Evolutionary conservation across 2,329 filamentous ascomycete genomes (phyloP).

Genomic region (Aspergillus neoniger): DNA sequence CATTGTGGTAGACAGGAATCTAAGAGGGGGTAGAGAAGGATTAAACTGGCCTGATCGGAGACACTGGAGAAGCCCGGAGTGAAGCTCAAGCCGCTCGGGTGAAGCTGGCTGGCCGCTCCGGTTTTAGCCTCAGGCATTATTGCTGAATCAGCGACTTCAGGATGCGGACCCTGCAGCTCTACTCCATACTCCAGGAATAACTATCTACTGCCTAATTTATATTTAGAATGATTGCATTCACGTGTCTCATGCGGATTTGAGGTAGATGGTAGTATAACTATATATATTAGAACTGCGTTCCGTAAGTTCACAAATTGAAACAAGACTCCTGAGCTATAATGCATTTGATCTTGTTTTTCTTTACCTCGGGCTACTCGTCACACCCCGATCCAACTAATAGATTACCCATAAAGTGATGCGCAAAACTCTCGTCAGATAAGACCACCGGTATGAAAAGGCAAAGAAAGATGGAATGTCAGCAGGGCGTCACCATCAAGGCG

Average conservation of each 20-base stretch:
- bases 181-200: not conserved
- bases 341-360: not conserved
- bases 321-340: not conserved
- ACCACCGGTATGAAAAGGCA: not conserved
- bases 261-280: too few relatives aligned
- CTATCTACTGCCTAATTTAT: not conserved
- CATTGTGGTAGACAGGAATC: conserved; percentile 30
- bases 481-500: not conserved
- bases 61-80: conserved; percentile 15
- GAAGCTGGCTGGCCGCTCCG: conserved; percentile 17
- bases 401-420: not conserved
- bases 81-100: conserved; percentile 20
- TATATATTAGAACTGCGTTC: too few relatives aligned
- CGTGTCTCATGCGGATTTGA: too few relatives aligned
- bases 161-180: not conserved
- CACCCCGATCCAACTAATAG: not conserved
- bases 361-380: not conserved
- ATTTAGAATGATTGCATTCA: too few relatives aligned
- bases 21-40: not conserved
- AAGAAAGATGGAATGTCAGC: not conserved
- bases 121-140: conserved; percentile 30
- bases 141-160: conserved; percentile 12
- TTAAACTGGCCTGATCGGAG: conserved; percentile 7
- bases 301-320: not conserved
- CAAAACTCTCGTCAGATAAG: not conserved